Base-by-base conservation (phyloP, 768 basidiomycete genomes). In the Bullera alba region DNA sequence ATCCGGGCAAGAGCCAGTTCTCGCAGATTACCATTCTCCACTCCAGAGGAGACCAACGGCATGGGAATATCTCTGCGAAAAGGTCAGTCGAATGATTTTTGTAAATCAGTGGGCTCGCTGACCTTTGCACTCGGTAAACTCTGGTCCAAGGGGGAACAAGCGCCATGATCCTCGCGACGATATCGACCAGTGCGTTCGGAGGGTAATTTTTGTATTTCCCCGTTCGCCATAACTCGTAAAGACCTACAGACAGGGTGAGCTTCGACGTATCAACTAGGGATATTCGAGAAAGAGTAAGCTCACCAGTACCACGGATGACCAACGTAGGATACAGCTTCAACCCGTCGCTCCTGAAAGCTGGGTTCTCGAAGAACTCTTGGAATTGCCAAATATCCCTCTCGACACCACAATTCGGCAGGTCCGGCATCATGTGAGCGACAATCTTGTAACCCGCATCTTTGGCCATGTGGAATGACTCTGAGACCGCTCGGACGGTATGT, bases 401-500 rank as follows among this genome's bases (percentile, higher is more conserved):
- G 52, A 93, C 79, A 28, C 95, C 95, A 50, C 97, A 88, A 69
- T 99, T 99, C 7, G 93, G 93, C 7, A 97, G 80, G 72, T 99
- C 93, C 14, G 92, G 91, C 92, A 99, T 99, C 95, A 97, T 97
- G 70, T 99, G 95, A 17, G 92, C 92, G 25, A 99, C 95, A 48
- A 99, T 92, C 74, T 99, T 99, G 83, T 95, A 99, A 3, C 95
- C 95, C 1, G 93, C 95, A 64, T 99, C 93, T 72, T 99, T 99
- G 17, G 91, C 85, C 63, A 99, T 82, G 66, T 97, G 93, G 75
- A 99, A 99, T 12, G 86, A 87, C 72, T 99, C 93, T 41, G 87
- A 84, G 47, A 96, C 93, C 7, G 93, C 89, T 46, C 89, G 89
- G 43, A 99, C 95, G 22, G 95, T 99, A 73, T 99, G 95, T 0